Evolutionary conservation across 345 rosid genomes (phyloP).

Genomic region (Salix dunnii): DNA sequence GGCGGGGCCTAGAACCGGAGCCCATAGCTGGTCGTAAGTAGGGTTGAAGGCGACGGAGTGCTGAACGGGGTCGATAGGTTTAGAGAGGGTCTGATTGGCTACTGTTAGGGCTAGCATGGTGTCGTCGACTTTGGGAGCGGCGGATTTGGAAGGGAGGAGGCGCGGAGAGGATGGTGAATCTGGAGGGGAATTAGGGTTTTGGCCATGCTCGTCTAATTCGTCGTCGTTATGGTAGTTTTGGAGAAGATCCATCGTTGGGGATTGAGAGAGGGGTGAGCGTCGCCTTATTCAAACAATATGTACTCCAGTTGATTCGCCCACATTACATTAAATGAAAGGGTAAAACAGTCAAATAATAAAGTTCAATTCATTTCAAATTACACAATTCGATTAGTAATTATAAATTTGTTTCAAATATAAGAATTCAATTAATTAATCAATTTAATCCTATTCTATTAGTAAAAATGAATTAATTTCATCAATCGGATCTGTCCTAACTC

Average conservation of each 20-base stretch:
- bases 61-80: slow-evolving; percentile 77
- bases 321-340: too few relatives aligned
- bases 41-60: slow-evolving; percentile 76
- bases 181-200: slow-evolving; percentile 41
- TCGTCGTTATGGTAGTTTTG: slow-evolving; percentile 41
- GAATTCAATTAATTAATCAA: too few relatives aligned
- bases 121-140: slow-evolving; percentile 90
- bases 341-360: too few relatives aligned
- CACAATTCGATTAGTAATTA: too few relatives aligned
- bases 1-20: slow-evolving; percentile 78
- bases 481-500: too few relatives aligned
- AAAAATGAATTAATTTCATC: too few relatives aligned
- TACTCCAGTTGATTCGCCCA: too few relatives aligned
- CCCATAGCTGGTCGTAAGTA: slow-evolving; percentile 87
- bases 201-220: slow-evolving; percentile 18
- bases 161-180: slow-evolving; percentile 84
- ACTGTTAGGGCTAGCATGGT: slow-evolving; percentile 79
- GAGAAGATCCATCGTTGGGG: slow-evolving; percentile 50
- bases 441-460: too few relatives aligned
- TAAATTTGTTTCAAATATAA: too few relatives aligned
- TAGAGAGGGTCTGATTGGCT: slow-evolving; percentile 48
- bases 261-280: background rate
- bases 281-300: too few relatives aligned
- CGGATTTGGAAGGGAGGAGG: slow-evolving; percentile 64
- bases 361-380: too few relatives aligned